Conservation (phyloP, 306 rosid species). For the Chamaecrista fasciculata region DNA sequence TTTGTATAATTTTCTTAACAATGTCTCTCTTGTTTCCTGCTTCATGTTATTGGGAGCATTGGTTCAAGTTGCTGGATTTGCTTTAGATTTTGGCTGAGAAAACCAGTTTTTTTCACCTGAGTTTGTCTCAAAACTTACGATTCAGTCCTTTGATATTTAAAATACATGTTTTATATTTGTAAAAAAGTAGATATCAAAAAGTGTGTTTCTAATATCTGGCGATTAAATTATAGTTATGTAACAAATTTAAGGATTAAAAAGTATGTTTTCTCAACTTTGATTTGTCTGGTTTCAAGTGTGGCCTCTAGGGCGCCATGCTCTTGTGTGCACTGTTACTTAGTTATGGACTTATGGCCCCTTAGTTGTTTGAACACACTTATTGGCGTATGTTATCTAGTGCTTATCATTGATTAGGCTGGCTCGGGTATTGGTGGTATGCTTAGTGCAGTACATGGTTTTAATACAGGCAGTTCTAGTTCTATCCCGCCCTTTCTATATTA, state of each 20-base stretch:
- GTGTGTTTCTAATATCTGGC: too few relatives aligned
- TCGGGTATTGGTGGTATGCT: conserved; percentile 82
- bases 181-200: too few relatives aligned
- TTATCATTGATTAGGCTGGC: conserved; percentile 58
- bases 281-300: neutral
- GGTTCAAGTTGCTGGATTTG: neutral
- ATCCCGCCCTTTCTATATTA: neutral
- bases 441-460: conserved; percentile 69
- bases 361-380: neutral
- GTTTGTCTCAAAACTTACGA: too few relatives aligned
- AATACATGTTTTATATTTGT: too few relatives aligned
- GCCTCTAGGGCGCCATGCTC: neutral
- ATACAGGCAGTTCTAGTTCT: conserved; percentile 52
- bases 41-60: neutral
- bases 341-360: neutral
- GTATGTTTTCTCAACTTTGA: too few relatives aligned
- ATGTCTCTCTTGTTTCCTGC: neutral
- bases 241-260: too few relatives aligned
- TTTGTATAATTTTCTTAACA: neutral
- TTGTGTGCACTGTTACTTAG: neutral
- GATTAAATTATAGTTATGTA: too few relatives aligned
- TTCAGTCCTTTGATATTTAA: too few relatives aligned
- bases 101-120: too few relatives aligned
- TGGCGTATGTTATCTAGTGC: conserved; percentile 13
- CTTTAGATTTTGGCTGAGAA: neutral